phyloP scores from a whole-genome alignment of 768 basidiomycete species.

The Rhizopogon roseolus region DNA sequence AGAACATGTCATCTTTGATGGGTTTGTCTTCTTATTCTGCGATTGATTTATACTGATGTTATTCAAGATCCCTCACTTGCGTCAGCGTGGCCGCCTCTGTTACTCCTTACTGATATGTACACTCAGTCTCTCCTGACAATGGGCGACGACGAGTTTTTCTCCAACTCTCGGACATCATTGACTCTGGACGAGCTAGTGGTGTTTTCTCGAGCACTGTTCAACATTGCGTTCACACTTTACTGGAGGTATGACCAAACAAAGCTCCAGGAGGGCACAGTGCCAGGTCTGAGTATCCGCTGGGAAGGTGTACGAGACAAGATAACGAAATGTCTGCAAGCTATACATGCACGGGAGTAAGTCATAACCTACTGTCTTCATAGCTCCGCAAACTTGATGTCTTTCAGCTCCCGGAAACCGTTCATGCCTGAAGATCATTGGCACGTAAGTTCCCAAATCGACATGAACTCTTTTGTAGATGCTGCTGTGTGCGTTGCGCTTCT shows the following conservation, averaged over 20 bases:
- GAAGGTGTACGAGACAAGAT: constrained; percentile 71
- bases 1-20: constrained; percentile 29
- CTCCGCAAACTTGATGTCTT: background rate
- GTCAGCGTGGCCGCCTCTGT: constrained; percentile 58
- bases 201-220: constrained; percentile 74
- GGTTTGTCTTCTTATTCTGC: constrained; percentile 27
- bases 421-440: constrained; percentile 85
- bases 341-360: constrained; percentile 86
- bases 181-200: constrained; percentile 73
- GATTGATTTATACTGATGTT: constrained; percentile 3
- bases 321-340: constrained; percentile 71
- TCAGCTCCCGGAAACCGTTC: constrained; percentile 80
- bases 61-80: constrained; percentile 40
- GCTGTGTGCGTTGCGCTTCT: constrained; percentile 57
- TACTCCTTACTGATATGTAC: constrained; percentile 81
- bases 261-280: constrained; percentile 35
- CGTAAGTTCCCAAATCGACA: constrained; percentile 53
- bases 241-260: constrained; percentile 47
- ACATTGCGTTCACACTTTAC: constrained; percentile 79
- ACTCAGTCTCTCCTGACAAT: constrained; percentile 82
- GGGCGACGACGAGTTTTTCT: constrained; percentile 97
- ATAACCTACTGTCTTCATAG: background rate
- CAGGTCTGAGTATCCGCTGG: constrained; percentile 43
- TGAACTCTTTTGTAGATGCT: constrained; percentile 77
- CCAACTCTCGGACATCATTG: constrained; percentile 65